A percentile compares a stretch with the other conserved stretches of the same genome.
Evolutionary conservation across 2,329 filamentous ascomycete species (phyloP).

Genomic region (Paecilomyces niveus): DNA sequence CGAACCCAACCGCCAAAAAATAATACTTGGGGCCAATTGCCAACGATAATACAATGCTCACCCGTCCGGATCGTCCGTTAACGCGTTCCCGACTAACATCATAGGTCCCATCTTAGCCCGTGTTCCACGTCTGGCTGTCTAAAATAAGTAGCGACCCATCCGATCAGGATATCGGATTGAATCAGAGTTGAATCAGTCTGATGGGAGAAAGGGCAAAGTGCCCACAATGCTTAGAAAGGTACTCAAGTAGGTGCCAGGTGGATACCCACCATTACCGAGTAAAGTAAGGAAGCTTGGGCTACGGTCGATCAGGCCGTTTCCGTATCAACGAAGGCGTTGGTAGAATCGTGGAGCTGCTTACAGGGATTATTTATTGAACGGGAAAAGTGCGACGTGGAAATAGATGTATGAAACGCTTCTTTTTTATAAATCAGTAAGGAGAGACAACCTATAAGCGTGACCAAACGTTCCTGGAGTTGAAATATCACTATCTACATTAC

Average conservation of each 20-base stretch:
- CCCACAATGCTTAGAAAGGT: neutral
- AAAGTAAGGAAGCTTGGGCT: neutral
- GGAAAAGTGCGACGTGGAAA: constrained; percentile 21
- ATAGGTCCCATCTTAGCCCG: neutral
- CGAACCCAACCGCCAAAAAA: neutral
- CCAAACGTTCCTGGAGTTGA: too few relatives aligned
- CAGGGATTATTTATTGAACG: constrained; percentile 1
- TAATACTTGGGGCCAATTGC: neutral
- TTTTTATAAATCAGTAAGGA: too few relatives aligned
- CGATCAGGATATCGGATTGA: neutral
- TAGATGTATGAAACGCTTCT: too few relatives aligned
- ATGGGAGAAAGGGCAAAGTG: neutral
- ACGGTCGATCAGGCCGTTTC: neutral
- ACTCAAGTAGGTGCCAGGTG: neutral
- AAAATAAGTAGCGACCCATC: neutral
- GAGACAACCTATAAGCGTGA: too few relatives aligned
- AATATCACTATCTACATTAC: too few relatives aligned
- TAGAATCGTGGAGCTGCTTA: too few relatives aligned
- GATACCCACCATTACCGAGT: neutral
- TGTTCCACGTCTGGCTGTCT: neutral
- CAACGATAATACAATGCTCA: neutral
- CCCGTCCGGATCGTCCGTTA: neutral
- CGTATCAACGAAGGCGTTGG: neutral
- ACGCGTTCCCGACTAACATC: neutral
- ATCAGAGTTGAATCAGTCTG: neutral